Evolutionary conservation across 2,329 filamentous ascomycete species (phyloP).

Genomic region (Arthrobotrys sphaeroides): DNA sequence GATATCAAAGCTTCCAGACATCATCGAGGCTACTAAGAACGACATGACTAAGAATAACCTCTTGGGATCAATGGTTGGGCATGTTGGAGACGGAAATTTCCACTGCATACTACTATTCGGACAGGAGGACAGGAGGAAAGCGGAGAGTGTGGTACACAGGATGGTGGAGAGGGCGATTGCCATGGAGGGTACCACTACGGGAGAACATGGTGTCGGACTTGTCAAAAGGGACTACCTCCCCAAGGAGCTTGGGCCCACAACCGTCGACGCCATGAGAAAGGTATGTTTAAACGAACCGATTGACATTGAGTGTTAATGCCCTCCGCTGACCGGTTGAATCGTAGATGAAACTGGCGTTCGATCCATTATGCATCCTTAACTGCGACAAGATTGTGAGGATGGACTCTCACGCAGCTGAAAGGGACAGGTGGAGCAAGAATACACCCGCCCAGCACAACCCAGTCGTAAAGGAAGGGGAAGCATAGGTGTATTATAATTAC

Average conservation of each 20-base stretch:
- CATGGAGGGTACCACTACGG: conserved; percentile 85
- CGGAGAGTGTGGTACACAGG: conserved; percentile 77
- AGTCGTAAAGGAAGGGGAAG: conserved; percentile 3
- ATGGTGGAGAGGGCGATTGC: conserved; percentile 89
- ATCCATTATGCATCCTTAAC: conserved; percentile 76
- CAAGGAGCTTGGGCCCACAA: conserved; percentile 77
- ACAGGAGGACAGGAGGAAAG: conserved; percentile 72
- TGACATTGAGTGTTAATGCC: background rate
- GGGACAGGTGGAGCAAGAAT: conserved; percentile 31
- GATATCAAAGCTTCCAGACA: conserved; percentile 74
- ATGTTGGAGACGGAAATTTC: conserved; percentile 82
- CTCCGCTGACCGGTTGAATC: background rate
- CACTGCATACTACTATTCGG: conserved; percentile 74
- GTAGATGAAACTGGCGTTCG: conserved; percentile 81
- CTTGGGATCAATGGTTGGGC: conserved; percentile 73
- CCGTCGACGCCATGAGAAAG: conserved; percentile 84
- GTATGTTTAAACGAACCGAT: conserved; percentile 62
- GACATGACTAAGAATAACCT: conserved; percentile 69
- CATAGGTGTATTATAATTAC: conserved; percentile 14
- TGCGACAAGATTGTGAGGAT: conserved; percentile 75
- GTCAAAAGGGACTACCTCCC: conserved; percentile 85
- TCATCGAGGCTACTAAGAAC: conserved; percentile 77
- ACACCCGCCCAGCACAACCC: conserved; percentile 34
- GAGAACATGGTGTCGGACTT: conserved; percentile 83
- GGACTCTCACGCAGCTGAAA: conserved; percentile 60